Conservation (phyloP, 2,329 filamentous ascomycete genomes). For the Tolypocladium nubicola region DNA sequence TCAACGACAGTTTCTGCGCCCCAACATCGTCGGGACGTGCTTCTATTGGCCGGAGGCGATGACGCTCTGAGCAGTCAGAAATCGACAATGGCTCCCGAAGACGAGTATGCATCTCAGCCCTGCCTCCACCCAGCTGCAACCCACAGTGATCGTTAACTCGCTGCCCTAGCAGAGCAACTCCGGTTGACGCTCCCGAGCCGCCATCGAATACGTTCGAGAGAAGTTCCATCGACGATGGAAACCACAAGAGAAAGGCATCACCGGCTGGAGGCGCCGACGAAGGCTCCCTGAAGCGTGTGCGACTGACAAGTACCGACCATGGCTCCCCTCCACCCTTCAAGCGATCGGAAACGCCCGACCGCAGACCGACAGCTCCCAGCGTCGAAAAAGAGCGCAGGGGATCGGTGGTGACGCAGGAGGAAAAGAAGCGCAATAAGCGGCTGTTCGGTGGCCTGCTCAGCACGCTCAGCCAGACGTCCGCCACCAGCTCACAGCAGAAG, state of each 20-base stretch:
- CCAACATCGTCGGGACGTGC: not conserved
- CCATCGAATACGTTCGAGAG: not conserved
- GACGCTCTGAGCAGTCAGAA: not conserved
- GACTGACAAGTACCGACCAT: not conserved
- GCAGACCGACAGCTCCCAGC: not conserved
- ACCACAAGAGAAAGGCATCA: constrained; percentile 19
- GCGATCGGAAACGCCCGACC: not conserved
- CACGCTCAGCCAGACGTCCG: constrained; percentile 61
- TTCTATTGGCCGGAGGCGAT: not conserved
- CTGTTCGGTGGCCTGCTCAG: constrained; percentile 76
- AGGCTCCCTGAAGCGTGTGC: constrained; percentile 13
- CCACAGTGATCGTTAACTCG: not conserved
- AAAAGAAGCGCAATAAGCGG: constrained; percentile 74
- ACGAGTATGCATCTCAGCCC: constrained; percentile 1
- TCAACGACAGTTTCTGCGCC: not conserved
- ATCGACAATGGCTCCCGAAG: constrained; percentile 3
- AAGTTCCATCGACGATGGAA: constrained; percentile 3
- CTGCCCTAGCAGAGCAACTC: not conserved
- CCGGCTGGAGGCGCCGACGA: constrained; percentile 8
- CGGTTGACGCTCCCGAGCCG: not conserved
- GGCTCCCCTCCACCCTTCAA: not conserved
- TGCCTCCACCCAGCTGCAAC: not conserved
- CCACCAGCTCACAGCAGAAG: constrained; percentile 51
- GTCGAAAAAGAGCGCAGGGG: constrained; percentile 1
- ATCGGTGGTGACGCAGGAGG: constrained; percentile 41